phyloP scores from a whole-genome alignment of 164 flowering plant genomes.

The Platanus orientalis region DNA sequence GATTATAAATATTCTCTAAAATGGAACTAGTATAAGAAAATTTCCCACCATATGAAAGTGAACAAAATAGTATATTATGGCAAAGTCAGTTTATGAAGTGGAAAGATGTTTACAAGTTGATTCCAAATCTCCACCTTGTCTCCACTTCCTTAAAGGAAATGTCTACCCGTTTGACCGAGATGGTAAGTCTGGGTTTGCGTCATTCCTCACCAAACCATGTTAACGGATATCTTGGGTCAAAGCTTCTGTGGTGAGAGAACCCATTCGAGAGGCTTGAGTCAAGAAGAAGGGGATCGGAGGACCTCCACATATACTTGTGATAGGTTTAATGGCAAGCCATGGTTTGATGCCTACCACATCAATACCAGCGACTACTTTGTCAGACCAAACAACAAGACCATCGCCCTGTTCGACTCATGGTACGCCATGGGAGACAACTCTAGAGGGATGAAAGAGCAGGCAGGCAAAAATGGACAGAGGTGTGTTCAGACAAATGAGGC shows the following conservation, averaged over 20 bases:
- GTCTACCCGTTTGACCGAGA: too few relatives aligned
- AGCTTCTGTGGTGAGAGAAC: conserved; percentile 75
- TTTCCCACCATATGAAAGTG: too few relatives aligned
- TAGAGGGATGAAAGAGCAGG: conserved; percentile 52
- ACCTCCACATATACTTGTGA: conserved; percentile 62
- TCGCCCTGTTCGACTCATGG: conserved; percentile 46
- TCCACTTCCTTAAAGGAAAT: too few relatives aligned
- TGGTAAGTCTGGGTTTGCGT: too few relatives aligned
- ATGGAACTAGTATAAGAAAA: too few relatives aligned
- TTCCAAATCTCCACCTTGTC: too few relatives aligned
- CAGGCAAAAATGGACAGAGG: conserved; percentile 29
- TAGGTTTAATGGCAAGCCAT: conserved; percentile 33
- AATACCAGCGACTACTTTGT: conserved; percentile 65
- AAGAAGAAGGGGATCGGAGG: conserved; percentile 29
- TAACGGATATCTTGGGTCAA: too few relatives aligned
- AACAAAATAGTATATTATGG: too few relatives aligned
- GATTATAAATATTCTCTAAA: too few relatives aligned
- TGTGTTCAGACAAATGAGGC: conserved; percentile 17
- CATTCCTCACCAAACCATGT: too few relatives aligned
- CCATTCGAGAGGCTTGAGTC: conserved; percentile 38
- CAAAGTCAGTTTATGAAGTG: too few relatives aligned
- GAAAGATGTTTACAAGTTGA: too few relatives aligned
- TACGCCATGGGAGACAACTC: conserved; percentile 43
- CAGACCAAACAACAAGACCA: conserved; percentile 54
- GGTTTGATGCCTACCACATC: conserved; percentile 23